These are phyloP conservation scores for Chenopodium quinoa DNA, from an alignment of 148 eudicot genomes.

Conservation along the genomic window DNA sequence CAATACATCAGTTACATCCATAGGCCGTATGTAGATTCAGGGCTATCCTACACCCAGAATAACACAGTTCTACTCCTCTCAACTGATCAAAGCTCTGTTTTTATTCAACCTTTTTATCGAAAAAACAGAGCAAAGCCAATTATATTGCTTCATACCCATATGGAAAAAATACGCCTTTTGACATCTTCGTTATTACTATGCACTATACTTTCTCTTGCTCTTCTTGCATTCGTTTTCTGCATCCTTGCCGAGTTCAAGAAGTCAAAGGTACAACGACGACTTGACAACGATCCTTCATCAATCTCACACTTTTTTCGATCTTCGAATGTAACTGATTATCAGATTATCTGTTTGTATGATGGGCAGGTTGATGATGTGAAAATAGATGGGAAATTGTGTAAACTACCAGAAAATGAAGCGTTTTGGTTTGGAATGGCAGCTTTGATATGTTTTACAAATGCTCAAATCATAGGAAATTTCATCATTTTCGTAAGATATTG, in stretches of 20 bases:
- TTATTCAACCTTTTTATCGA: background rate
- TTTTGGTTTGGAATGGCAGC: slow-evolving; percentile 55
- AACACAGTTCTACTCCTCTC: too few species aligned
- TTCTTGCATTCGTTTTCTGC: slow-evolving; percentile 48
- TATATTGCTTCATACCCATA: slow-evolving; percentile 12
- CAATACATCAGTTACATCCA: background rate
- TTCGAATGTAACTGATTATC: background rate
- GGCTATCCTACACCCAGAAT: too few species aligned
- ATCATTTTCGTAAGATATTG: slow-evolving; percentile 25
- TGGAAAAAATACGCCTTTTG: slow-evolving; percentile 17
- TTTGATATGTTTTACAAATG: slow-evolving; percentile 39
- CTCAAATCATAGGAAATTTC: slow-evolving; percentile 53
- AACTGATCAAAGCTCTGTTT: slow-evolving; percentile 12
- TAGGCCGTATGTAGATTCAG: too few species aligned
- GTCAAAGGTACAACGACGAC: slow-evolving; percentile 46
- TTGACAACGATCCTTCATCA: background rate
- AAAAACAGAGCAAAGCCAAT: background rate
- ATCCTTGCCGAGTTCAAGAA: slow-evolving; percentile 65
- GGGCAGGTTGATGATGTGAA: slow-evolving; percentile 52
- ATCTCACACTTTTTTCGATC: too few species aligned
- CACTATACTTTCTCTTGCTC: slow-evolving; percentile 30
- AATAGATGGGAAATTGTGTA: slow-evolving; percentile 62
- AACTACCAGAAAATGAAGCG: slow-evolving; percentile 51
- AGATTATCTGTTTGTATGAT: background rate
- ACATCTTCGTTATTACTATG: slow-evolving; percentile 28